These are phyloP conservation scores for Albugo laibachii DNA, from an alignment of 352 stramenopile species.

Conservation along the genomic window DNA sequence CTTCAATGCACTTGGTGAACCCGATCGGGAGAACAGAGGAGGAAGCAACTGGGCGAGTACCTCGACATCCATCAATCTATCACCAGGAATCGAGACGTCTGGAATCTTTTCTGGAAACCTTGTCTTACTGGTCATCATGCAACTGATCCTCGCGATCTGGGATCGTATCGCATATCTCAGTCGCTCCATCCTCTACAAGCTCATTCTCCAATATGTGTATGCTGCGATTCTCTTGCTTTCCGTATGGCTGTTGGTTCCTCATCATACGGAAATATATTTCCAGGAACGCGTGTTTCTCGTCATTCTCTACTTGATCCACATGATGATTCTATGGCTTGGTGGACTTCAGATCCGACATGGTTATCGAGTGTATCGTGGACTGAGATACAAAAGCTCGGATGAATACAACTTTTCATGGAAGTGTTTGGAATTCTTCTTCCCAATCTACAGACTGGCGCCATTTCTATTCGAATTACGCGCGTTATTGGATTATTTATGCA, in stretches of 20 bases:
- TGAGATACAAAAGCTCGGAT: slow-evolving; percentile 48
- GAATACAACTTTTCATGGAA: slow-evolving; percentile 21
- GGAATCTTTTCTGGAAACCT: slow-evolving; percentile 75
- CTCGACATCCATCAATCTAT: neutral
- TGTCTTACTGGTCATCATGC: slow-evolving; percentile 59
- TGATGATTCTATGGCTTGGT: slow-evolving; percentile 49
- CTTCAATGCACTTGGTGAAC: slow-evolving; percentile 49
- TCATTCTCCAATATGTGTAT: slow-evolving; percentile 61
- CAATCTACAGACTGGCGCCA: slow-evolving; percentile 53
- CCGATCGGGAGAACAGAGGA: slow-evolving; percentile 5
- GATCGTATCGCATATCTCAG: slow-evolving; percentile 69
- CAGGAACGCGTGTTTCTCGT: slow-evolving; percentile 44
- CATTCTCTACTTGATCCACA: slow-evolving; percentile 67
- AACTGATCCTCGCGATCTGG: slow-evolving; percentile 71
- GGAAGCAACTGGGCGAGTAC: slow-evolving; percentile 9
- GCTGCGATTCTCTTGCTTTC: slow-evolving; percentile 42
- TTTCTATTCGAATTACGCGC: slow-evolving; percentile 81
- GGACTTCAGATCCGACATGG: slow-evolving; percentile 72
- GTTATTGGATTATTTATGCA: slow-evolving; percentile 73
- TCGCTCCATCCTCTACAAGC: slow-evolving; percentile 45
- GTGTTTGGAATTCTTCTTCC: slow-evolving; percentile 39
- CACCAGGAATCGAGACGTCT: slow-evolving; percentile 19
- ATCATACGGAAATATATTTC: slow-evolving; percentile 63
- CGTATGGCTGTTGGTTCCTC: slow-evolving; percentile 57
- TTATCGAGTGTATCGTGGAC: slow-evolving; percentile 67